Conservation (phyloP, 106 monocot genomes). For the Dendrobium catenatum region DNA sequence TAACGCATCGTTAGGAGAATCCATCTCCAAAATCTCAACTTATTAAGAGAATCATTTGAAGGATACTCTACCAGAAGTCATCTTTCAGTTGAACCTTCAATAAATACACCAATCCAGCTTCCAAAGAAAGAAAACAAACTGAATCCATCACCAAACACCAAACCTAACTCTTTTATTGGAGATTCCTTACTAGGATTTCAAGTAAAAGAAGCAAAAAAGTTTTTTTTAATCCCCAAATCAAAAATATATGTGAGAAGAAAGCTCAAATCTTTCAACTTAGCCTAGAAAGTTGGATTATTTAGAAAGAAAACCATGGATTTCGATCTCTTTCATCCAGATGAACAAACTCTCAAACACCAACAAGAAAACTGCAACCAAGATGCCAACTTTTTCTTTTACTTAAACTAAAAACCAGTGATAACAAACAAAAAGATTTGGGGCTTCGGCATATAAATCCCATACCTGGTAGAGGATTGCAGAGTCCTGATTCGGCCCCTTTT, state of each 20-base stretch:
- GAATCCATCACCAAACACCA: not conserved
- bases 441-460: not conserved
- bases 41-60: not conserved
- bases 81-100: not conserved
- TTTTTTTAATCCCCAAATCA: not conserved
- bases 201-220: not conserved
- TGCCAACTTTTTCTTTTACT: not conserved
- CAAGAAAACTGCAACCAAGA: not conserved
- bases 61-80: not conserved
- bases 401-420: not conserved
- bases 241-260: too few species aligned
- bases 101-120: not conserved
- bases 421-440: not conserved
- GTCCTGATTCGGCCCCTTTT: constrained; percentile 91
- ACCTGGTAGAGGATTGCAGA: constrained; percentile 81
- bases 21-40: not conserved
- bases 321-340: not conserved
- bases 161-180: too few species aligned
- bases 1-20: not conserved
- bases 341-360: not conserved
- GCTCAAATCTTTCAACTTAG: not conserved
- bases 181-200: too few species aligned
- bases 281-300: not conserved
- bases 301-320: not conserved
- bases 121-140: not conserved